Evolutionary conservation across 306 rosid genomes (phyloP).

Genomic region (Sesbania bispinosa): DNA sequence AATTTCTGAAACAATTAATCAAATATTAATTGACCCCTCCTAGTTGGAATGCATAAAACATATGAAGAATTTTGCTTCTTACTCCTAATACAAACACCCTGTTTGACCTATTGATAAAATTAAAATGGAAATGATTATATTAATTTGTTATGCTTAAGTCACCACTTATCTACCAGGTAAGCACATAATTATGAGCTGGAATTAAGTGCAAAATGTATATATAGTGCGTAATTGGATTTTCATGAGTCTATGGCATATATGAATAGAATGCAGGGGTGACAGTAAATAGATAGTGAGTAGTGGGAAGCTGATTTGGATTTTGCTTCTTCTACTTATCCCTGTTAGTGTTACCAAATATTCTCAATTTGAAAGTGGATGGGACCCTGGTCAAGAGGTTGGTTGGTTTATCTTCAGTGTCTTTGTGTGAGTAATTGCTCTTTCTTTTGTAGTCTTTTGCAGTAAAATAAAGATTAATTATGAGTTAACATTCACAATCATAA

Average conservation of each 20-base stretch:
- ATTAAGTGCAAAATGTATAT: too few species aligned
- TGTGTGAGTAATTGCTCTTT: slow-evolving; percentile 29
- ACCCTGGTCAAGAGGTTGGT: slow-evolving; percentile 51
- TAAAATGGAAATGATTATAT: background rate
- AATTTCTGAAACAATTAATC: slow-evolving; percentile 7
- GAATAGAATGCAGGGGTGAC: background rate
- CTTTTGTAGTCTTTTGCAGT: background rate
- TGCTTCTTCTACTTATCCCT: slow-evolving; percentile 32
- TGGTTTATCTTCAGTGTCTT: slow-evolving; percentile 50
- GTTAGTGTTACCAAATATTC: slow-evolving; percentile 44
- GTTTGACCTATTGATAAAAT: background rate
- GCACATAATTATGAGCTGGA: too few species aligned
- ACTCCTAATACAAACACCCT: background rate
- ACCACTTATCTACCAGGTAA: background rate
- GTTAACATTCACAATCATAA: background rate
- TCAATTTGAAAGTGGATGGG: slow-evolving; percentile 35
- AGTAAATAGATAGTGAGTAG: slow-evolving; percentile 30
- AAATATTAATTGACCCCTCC: background rate
- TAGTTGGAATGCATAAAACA: background rate
- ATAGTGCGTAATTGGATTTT: too few species aligned
- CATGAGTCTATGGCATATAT: too few species aligned
- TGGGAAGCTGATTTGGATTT: slow-evolving; percentile 41
- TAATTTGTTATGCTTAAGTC: background rate
- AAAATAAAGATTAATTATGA: background rate
- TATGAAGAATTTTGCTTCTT: background rate